Evolutionary conservation across 768 basidiomycete species (phyloP).

Genomic region (Pisolithus sp.): DNA sequence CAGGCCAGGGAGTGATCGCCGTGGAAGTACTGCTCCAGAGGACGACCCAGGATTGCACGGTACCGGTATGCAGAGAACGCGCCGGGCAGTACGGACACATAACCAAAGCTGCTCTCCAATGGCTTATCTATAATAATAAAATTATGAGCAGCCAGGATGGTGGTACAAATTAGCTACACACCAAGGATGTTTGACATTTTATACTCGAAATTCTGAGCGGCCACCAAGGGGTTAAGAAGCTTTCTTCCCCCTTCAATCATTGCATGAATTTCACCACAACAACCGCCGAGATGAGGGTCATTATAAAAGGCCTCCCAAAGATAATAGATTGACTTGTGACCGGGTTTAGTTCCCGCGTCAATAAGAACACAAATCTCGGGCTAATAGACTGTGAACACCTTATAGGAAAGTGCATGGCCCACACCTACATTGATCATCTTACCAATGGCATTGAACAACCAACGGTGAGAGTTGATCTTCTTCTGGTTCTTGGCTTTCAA

Average conservation of each 20-base stretch:
- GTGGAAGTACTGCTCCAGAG: conserved; percentile 79
- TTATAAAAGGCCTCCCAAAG: conserved; percentile 92
- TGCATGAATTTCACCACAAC: conserved; percentile 93
- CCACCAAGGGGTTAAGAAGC: conserved; percentile 85
- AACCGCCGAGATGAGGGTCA: conserved; percentile 71
- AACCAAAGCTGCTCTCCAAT: conserved; percentile 91
- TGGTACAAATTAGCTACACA: conserved; percentile 20
- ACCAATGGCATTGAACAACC: conserved; percentile 94
- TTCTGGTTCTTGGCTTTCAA: conserved; percentile 93
- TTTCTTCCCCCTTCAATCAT: conserved; percentile 94
- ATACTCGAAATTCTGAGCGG: conserved; percentile 97
- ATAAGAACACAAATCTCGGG: conserved; percentile 90
- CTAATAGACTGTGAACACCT: conserved; percentile 31
- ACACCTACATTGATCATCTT: conserved; percentile 59
- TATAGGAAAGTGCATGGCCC: background rate
- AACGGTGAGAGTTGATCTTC: conserved; percentile 93
- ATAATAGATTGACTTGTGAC: conserved; percentile 92
- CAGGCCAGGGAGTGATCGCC: conserved; percentile 86
- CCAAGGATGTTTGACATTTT: conserved; percentile 97
- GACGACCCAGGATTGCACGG: conserved; percentile 85
- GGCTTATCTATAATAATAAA: conserved; percentile 73
- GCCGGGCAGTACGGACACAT: conserved; percentile 91
- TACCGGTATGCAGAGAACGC: conserved; percentile 97
- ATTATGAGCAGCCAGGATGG: conserved; percentile 7
- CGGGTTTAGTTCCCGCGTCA: conserved; percentile 95